Evolutionary conservation across 2,329 filamentous ascomycete genomes (phyloP), one percentile per base, ranked within the genome.

Genomic region (Pseudopithomyces chartarum): DNA sequence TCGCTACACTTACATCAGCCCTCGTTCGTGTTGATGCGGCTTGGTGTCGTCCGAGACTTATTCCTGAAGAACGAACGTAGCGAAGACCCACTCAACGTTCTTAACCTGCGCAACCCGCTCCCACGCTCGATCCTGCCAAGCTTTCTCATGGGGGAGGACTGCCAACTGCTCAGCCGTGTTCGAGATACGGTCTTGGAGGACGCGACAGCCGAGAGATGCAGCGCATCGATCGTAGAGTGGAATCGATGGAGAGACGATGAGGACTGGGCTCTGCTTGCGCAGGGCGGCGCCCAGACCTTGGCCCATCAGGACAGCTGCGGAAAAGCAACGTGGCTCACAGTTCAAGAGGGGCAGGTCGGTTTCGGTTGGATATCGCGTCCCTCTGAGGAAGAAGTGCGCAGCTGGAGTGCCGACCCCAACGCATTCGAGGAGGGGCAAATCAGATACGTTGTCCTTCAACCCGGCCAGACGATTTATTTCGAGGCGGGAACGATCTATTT

Each of bases 401-500:
- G 22, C n/a, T 62, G 48, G 57, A 54, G 57, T 39, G 17, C 50
- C 34, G 19, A 57, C 32, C 55, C 52, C 33, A 52, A 55, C 29
- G 50, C 23, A n/a, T 60, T 55, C n/a, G 49, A 47, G 20, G 46
- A 50, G 29, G 52, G 53, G 22, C 39, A 58, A 44, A 39, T 62
- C 34, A 52, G 56, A 57, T 60, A 60, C 33, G 36, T 57, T 15
- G 49, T 63, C 49, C 52, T 63, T 13, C 22, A 44, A 52, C 58
- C 58, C 36, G 52, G 52, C 38, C 47, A 61, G 54, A 63, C 52
- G 17, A 44, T 63, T 26, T 63, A 58, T 42, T 63, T 63, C 52
- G 42, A 54, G 32, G 50, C 50, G 19, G 58, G 60, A 55, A 63
- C 55, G 17, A 57, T 60, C 33, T 47, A 63, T 32, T 63, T 63